phyloP scores from a whole-genome alignment of 345 rosid genomes.

The Geranium brycei region DNA sequence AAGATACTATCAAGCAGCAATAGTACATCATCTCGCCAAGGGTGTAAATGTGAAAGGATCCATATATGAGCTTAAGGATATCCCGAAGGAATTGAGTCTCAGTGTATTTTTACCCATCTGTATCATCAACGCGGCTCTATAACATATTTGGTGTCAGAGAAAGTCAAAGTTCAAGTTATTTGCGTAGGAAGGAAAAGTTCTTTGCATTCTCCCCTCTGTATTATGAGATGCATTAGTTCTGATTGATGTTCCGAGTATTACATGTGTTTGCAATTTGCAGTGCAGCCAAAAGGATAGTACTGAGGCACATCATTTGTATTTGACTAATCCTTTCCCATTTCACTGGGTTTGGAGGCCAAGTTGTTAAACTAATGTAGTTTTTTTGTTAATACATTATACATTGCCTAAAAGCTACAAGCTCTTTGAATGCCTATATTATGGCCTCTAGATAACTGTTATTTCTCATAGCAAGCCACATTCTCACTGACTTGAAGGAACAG shows the following conservation, averaged over 20 bases:
- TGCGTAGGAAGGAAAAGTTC: conserved; percentile 3
- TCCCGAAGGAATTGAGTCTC: no score
- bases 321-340: conserved; percentile 9
- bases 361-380: conserved; percentile 11
- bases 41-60: no score
- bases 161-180: conserved; percentile 1
- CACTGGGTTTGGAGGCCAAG: conserved; percentile 8
- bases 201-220: background rate
- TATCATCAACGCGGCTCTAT: conserved; percentile 1
- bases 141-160: conserved; percentile 7
- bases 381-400: conserved; percentile 13
- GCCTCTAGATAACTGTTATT: conserved; percentile 8
- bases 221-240: background rate
- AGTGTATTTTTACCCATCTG: background rate
- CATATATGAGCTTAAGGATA: background rate
- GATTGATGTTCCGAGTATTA: conserved; percentile 4
- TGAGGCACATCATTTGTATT: conserved; percentile 11
- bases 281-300: conserved; percentile 7
- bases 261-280: conserved; percentile 1
- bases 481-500: conserved; percentile 47
- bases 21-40: background rate
- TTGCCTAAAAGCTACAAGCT: conserved; percentile 21
- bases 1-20: conserved; percentile 16
- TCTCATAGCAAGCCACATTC: conserved; percentile 14
- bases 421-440: conserved; percentile 7